A percentile compares a stretch with the other conserved stretches of the same genome.
phyloP scores from a whole-genome alignment of 108 stramenopile genomes.

The Nitzschia sp. region DNA sequence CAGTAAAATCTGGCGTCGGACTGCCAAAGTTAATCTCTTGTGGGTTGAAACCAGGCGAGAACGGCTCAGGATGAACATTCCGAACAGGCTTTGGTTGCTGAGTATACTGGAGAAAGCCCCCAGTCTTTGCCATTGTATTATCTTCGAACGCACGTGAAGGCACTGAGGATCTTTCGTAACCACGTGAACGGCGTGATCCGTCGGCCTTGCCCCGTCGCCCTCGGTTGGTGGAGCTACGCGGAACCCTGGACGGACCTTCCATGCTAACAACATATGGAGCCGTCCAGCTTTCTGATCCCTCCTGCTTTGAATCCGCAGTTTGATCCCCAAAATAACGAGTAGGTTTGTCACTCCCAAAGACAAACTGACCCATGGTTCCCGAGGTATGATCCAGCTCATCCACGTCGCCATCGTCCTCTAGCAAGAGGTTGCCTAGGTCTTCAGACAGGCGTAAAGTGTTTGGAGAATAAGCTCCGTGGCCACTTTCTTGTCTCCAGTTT shows the following conservation, averaged over 20 bases:
- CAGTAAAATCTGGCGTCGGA: neutral
- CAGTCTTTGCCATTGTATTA: neutral
- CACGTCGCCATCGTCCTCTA: slow-evolving; percentile 67
- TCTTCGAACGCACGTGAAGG: neutral
- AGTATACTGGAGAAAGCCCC: slow-evolving; percentile 34
- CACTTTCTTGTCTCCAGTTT: slow-evolving; percentile 29
- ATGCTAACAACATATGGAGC: slow-evolving; percentile 30
- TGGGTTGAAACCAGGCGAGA: neutral
- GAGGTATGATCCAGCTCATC: slow-evolving; percentile 18
- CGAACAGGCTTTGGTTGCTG: slow-evolving; percentile 45
- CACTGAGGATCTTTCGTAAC: slow-evolving; percentile 13
- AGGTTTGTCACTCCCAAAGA: slow-evolving; percentile 22
- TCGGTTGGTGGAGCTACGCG: slow-evolving; percentile 11
- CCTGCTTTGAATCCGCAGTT: neutral
- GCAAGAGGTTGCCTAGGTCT: slow-evolving; percentile 70
- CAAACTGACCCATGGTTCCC: slow-evolving; percentile 18
- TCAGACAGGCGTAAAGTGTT: slow-evolving; percentile 72
- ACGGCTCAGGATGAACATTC: neutral
- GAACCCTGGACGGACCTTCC: slow-evolving; percentile 29
- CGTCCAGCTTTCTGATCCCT: slow-evolving; percentile 35
- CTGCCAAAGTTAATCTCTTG: neutral
- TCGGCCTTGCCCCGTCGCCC: slow-evolving; percentile 29
- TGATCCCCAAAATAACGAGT: neutral
- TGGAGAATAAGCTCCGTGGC: slow-evolving; percentile 64
- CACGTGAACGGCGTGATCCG: slow-evolving; percentile 12